Base-by-base conservation (phyloP, 371 early-diverging fungal species). In the Syncephalis fuscata region DNA sequence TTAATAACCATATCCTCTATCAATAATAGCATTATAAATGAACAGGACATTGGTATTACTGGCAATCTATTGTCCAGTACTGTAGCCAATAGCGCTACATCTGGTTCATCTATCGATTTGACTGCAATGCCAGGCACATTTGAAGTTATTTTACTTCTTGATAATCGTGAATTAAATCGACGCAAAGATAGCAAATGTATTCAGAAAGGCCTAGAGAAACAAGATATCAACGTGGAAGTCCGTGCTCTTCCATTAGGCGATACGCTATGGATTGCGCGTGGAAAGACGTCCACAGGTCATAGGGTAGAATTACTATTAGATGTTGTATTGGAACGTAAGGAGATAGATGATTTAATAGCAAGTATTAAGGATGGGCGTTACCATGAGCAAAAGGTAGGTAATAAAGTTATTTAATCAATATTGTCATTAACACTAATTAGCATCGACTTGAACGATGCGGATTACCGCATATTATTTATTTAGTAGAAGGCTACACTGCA, bases 361-460 rank as follows among this genome's bases (percentile, higher is more conserved):
- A 90, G 91, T 61, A 93, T 98, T 50, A 82, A 83, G 37, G 98
- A 98, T 60, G 94, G 95, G 1, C 73, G 99, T 22, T 95, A 79
- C 62, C 70, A 66, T 19, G 99, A 98, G 55, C 98, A 99, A 70
- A 97, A 98, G 71, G 76, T 77, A 44, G 19, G 10, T n/a, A 24
- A 19, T 23, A 41, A 39, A 23, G 11, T 41, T 16, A 20, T 25
- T 41, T 1, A 9, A 16, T 46, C 10, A 20, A 20, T 23, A n/a
- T 42, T 17, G 26, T 2, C 9, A 0, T 15, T 27, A 24, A 1
- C 44, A 46, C 10, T 39, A 23, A 15, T 9, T 59, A 82, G 77
- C 67, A 74, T 52, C 79, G 93, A 2, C 63, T 92, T 10, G 56
- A 62, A 22, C 58, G 63, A 16, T 72, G 85, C 4, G 88, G 85